Percentiles rank a stretch among this genome's conserved stretches.
These are phyloP conservation scores for Eimeria maxima DNA, from an alignment of 169 alveolate genomes.

Conservation along the genomic window DNA sequence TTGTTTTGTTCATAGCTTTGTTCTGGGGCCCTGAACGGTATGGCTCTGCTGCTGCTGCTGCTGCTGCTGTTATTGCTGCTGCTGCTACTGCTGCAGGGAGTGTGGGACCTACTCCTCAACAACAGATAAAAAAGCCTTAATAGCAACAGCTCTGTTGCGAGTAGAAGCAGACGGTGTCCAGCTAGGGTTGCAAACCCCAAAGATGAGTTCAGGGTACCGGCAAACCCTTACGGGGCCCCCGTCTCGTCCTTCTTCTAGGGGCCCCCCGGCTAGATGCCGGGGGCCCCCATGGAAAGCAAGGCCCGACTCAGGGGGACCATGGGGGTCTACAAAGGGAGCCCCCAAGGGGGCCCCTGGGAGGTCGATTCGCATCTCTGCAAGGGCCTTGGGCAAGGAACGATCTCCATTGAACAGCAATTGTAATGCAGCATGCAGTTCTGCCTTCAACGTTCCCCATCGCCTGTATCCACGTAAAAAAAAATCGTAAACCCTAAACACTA, in stretches of 20 bases:
- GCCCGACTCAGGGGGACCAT: not conserved
- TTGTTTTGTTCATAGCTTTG: too few relatives aligned
- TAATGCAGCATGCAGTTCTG: slow-evolving; percentile 18
- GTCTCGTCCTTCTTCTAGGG: not conserved
- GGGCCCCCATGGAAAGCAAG: not conserved
- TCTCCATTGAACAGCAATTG: not conserved
- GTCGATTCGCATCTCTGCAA: not conserved
- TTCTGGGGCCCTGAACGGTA: too few relatives aligned
- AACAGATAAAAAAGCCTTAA: not conserved
- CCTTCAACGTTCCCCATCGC: slow-evolving; percentile 13
- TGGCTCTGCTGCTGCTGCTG: not conserved
- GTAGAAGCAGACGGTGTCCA: not conserved
- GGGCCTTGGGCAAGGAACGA: not conserved
- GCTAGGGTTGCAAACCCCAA: not conserved
- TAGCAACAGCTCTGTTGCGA: not conserved
- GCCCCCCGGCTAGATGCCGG: too few relatives aligned
- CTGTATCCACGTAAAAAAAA: not conserved
- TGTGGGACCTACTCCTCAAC: slow-evolving; percentile 33
- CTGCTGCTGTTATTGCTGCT: not conserved
- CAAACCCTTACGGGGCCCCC: slow-evolving; percentile 1
- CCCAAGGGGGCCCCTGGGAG: slow-evolving; percentile 14
- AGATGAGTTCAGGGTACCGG: slow-evolving; percentile 15
- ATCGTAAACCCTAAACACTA: slow-evolving; percentile 42
- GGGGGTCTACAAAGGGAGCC: not conserved
- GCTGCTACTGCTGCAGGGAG: not conserved